Conservation (phyloP, 306 rosid genomes). For the Morella rubra region DNA sequence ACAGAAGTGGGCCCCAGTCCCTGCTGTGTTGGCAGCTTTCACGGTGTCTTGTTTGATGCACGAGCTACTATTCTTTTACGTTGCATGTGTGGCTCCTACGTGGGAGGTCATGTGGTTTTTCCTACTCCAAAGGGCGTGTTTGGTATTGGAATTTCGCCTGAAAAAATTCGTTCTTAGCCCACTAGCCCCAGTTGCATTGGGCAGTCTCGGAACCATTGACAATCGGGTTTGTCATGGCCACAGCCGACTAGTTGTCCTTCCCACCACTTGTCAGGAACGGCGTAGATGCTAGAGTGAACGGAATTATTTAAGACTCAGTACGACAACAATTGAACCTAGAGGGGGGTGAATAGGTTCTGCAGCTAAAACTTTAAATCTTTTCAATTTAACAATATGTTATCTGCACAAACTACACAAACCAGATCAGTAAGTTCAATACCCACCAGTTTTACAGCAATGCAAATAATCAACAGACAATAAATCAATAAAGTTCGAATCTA, state of each 20-base stretch:
- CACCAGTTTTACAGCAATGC: too few species aligned
- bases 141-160: constrained; percentile 19
- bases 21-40: constrained; percentile 17
- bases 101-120: constrained; percentile 41
- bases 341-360: too few species aligned
- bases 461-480: too few species aligned
- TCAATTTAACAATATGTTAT: too few species aligned
- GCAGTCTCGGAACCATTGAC: constrained; percentile 18
- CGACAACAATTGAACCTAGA: too few species aligned
- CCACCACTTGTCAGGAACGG: constrained; percentile 29
- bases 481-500: too few species aligned
- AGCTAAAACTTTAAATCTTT: too few species aligned
- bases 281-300: constrained; percentile 15
- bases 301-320: too few species aligned
- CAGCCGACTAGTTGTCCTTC: constrained; percentile 39
- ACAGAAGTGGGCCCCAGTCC: constrained; percentile 3
- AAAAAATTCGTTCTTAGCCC: background rate
- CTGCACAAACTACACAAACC: too few species aligned
- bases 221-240: constrained; percentile 24
- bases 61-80: constrained; percentile 26
- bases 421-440: too few species aligned
- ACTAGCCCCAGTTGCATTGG: constrained; percentile 15
- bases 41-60: constrained; percentile 41
- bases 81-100: constrained; percentile 29
- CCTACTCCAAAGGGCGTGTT: constrained; percentile 34